Percentiles rank a stretch among this genome's conserved stretches.
phyloP scores from a whole-genome alignment of 306 rosid species.

The Astragalus membranaceus region DNA sequence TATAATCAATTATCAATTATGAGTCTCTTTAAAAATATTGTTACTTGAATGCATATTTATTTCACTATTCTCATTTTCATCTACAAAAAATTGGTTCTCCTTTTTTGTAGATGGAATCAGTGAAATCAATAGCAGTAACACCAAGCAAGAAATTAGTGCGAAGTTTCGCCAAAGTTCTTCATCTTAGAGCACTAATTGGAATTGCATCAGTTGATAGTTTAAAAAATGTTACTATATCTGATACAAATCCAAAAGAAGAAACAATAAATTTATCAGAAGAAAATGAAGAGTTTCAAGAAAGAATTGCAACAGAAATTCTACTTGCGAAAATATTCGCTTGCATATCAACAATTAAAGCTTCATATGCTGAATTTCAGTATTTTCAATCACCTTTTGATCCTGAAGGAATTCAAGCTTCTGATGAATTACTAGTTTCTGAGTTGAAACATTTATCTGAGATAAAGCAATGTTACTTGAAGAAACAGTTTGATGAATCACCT shows the following conservation, averaged over 20 bases:
- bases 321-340: constrained; percentile 70
- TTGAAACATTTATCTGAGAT: constrained; percentile 74
- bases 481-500: constrained; percentile 63
- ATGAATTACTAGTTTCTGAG: constrained; percentile 47
- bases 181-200: constrained; percentile 52
- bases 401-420: constrained; percentile 72
- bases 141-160: constrained; percentile 63
- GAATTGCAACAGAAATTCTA: constrained; percentile 51
- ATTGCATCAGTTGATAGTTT: constrained; percentile 47
- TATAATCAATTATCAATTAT: not conserved
- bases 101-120: constrained; percentile 66
- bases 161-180: constrained; percentile 74
- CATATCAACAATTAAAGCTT: constrained; percentile 61
- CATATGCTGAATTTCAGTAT: constrained; percentile 72
- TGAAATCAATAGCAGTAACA: constrained; percentile 47
- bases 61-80: constrained; percentile 14
- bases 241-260: constrained; percentile 31
- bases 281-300: constrained; percentile 56
- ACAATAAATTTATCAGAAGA: constrained; percentile 17
- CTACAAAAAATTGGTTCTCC: not conserved
- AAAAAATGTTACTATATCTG: constrained; percentile 36
- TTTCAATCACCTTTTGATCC: constrained; percentile 74
- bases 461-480: constrained; percentile 67
- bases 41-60: not conserved
- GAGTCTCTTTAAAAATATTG: constrained; percentile 8